Evolutionary conservation across 179 eudicot genomes (phyloP).

Genomic region (Beta lomatogona): DNA sequence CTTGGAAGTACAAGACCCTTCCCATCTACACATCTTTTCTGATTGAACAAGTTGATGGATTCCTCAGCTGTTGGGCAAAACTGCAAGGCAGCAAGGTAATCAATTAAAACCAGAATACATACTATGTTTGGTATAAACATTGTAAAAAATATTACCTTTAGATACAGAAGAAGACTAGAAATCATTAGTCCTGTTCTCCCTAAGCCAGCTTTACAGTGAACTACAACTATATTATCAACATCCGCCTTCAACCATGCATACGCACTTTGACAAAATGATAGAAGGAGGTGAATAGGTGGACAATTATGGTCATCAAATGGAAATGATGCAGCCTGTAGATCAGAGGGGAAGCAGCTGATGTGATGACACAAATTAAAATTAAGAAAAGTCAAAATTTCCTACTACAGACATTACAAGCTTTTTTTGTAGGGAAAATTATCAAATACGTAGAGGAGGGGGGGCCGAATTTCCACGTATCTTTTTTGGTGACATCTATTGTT

Average conservation of each 20-base stretch:
- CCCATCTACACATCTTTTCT: slow-evolving; percentile 95
- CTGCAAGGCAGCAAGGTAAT: slow-evolving; percentile 39
- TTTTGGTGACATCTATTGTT: no score
- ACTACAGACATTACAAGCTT: background rate
- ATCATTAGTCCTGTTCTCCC: slow-evolving; percentile 98
- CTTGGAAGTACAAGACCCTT: slow-evolving; percentile 97
- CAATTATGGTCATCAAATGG: slow-evolving; percentile 98
- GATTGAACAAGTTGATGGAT: slow-evolving; percentile 89
- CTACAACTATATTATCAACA: slow-evolving; percentile 85
- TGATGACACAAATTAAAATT: background rate
- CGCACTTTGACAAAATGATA: slow-evolving; percentile 88
- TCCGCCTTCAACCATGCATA: slow-evolving; percentile 92
- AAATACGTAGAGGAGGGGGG: no score
- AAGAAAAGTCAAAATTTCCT: background rate
- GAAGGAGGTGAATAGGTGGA: slow-evolving; percentile 82
- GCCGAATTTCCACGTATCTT: no score
- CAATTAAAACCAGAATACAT: slow-evolving; percentile 16
- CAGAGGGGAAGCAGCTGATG: slow-evolving; percentile 20
- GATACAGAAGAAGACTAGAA: slow-evolving; percentile 81
- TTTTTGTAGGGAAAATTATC: no score
- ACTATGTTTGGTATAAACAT: background rate
- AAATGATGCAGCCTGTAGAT: slow-evolving; percentile 81
- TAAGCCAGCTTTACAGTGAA: slow-evolving; percentile 97
- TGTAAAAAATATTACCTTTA: slow-evolving; percentile 60
- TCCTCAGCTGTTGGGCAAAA: slow-evolving; percentile 97